Conservation (phyloP, 768 basidiomycete species). For the Fistulinella prunicolor region DNA sequence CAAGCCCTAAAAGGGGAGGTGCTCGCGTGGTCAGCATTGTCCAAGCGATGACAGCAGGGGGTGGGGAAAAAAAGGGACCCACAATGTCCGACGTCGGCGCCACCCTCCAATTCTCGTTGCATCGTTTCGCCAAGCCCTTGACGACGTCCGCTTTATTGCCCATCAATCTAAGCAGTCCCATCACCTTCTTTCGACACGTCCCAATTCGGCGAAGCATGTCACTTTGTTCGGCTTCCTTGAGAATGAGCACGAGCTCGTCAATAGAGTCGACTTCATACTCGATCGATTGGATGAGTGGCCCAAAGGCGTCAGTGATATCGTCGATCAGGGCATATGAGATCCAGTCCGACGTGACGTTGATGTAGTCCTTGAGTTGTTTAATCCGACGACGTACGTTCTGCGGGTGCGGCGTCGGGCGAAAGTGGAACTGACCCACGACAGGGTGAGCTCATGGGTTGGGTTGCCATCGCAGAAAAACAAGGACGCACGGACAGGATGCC, state of each 20-base stretch:
- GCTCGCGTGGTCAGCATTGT: not conserved
- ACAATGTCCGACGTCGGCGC: constrained; percentile 98
- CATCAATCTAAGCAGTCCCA: constrained; percentile 95
- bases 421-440: constrained; percentile 72
- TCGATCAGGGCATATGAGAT: constrained; percentile 99
- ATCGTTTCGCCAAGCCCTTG: constrained; percentile 95
- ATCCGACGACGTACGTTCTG: constrained; percentile 97
- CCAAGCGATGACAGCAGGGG: not conserved
- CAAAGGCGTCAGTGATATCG: constrained; percentile 99
- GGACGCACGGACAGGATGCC: constrained; percentile 85
- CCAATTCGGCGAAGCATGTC: constrained; percentile 98
- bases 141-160: constrained; percentile 99
- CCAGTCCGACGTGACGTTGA: constrained; percentile 98
- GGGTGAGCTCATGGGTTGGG: not conserved
- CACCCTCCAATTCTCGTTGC: constrained; percentile 98
- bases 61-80: constrained; percentile 24
- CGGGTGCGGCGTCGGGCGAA: constrained; percentile 94
- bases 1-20: constrained; percentile 70
- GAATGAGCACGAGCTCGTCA: constrained; percentile 94
- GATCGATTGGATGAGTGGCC: constrained; percentile 96
- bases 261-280: constrained; percentile 99
- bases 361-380: constrained; percentile 99
- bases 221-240: constrained; percentile 73
- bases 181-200: constrained; percentile 98
- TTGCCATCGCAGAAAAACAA: not conserved